A percentile compares a stretch with the other conserved stretches of the same genome.
These are phyloP conservation scores for Aspergillus ustus DNA, from an alignment of 2,329 filamentous ascomycete genomes.

Conservation along the genomic window DNA sequence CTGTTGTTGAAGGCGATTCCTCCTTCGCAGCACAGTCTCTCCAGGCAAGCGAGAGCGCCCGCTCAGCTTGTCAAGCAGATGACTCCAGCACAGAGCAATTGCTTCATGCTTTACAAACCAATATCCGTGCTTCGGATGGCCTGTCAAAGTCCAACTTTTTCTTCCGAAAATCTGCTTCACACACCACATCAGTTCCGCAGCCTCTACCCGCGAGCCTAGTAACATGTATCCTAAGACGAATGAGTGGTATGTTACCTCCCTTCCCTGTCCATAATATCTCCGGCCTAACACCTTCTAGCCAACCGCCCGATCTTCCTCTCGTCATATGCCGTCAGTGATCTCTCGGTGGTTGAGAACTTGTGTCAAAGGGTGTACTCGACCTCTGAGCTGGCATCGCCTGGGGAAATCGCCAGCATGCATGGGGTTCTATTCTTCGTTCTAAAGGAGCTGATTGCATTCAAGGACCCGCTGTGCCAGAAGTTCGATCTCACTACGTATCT, in stretches of 20 bases:
- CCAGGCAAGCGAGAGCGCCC: slow-evolving; percentile 3
- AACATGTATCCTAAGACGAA: neutral
- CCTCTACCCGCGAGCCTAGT: neutral
- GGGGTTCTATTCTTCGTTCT: neutral
- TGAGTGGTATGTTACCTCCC: neutral
- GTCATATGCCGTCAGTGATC: neutral
- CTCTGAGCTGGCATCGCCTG: neutral
- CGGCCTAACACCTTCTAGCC: no score
- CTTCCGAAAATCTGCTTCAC: neutral
- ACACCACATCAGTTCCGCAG: neutral
- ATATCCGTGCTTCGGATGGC: neutral
- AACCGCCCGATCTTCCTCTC: neutral
- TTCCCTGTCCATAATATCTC: no score
- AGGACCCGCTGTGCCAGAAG: neutral
- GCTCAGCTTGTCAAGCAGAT: neutral
- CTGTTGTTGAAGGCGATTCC: neutral
- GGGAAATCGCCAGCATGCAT: neutral
- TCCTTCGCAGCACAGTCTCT: slow-evolving; percentile 10
- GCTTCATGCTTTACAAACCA: neutral
- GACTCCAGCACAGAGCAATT: neutral
- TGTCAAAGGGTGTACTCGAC: neutral
- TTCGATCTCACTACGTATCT: neutral
- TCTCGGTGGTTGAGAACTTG: neutral
- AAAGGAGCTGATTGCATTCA: neutral
- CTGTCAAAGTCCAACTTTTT: neutral